Percentiles rank a stretch among this genome's conserved stretches.
Evolutionary conservation across 78 protist genomes (phyloP).

Genomic region (Pigoraptor vietnamica): DNA sequence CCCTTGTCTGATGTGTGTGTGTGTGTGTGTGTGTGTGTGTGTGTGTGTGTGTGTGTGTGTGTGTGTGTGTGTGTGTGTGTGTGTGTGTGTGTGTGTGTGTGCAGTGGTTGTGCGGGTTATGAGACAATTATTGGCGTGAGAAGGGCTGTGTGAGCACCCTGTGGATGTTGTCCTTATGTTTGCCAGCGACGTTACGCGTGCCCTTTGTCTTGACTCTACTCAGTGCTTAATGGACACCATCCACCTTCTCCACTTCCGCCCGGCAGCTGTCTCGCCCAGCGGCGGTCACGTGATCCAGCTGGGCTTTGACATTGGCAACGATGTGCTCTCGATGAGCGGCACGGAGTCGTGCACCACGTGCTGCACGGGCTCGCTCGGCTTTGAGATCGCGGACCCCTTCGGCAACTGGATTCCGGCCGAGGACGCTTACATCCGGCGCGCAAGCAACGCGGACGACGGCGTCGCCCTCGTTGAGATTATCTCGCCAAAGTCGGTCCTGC

Average conservation of each 20-base stretch:
- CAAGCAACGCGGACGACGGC: too few species aligned
- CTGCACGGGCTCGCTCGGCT: background rate
- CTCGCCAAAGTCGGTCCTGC: background rate
- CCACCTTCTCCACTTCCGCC: too few species aligned
- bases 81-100: too few species aligned
- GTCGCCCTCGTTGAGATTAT: background rate
- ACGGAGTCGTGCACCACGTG: background rate
- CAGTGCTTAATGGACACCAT: too few species aligned
- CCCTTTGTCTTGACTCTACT: too few species aligned
- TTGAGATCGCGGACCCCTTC: background rate
- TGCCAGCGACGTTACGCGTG: too few species aligned
- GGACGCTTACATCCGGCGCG: too few species aligned
- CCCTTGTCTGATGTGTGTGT: background rate
- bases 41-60: background rate
- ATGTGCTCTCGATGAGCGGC: background rate
- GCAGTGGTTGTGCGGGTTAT: too few species aligned
- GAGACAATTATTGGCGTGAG: too few species aligned
- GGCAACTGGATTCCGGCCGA: background rate
- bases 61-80: too few species aligned
- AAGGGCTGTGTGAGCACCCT: too few species aligned
- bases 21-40: background rate
- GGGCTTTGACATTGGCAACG: background rate
- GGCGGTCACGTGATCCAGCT: background rate
- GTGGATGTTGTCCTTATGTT: too few species aligned
- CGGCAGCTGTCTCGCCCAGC: background rate